Percentiles rank a stretch among this genome's conserved stretches.
phyloP scores from a whole-genome alignment of 1,284 basidiomycete genomes.

The Dichomitus squalens region DNA sequence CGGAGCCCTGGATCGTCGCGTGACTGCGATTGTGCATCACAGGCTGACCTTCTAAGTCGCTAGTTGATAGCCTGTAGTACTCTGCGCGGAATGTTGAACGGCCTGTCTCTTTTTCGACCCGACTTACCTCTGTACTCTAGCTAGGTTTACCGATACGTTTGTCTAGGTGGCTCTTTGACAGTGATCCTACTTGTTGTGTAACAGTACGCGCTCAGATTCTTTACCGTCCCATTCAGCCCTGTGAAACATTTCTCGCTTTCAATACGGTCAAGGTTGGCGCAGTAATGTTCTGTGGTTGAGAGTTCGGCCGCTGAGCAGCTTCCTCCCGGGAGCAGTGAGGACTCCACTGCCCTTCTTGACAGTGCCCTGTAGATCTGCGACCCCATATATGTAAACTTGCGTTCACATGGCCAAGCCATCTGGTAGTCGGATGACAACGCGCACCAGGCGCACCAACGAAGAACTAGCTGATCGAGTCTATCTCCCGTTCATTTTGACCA shows the following conservation, averaged over 20 bases:
- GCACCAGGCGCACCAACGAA: too few species aligned
- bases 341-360: not conserved
- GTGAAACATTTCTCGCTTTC: too few species aligned
- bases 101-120: too few species aligned
- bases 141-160: too few species aligned
- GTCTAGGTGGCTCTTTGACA: too few species aligned
- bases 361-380: not conserved
- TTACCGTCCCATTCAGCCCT: too few species aligned
- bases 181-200: too few species aligned
- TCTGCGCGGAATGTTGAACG: too few species aligned
- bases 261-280: not conserved
- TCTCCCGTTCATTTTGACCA: not conserved
- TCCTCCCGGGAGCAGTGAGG: not conserved
- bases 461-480: too few species aligned
- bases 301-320: not conserved
- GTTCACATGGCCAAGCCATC: not conserved
- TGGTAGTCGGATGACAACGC: not conserved
- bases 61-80: too few species aligned
- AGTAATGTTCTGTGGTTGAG: not conserved
- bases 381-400: not conserved
- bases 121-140: too few species aligned
- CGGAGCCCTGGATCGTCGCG: not conserved
- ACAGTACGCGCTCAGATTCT: too few species aligned
- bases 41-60: not conserved
- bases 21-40: not conserved